Base-by-base conservation (phyloP, 805 yeast genomes). In the Hanseniaspora guilliermondii region DNA sequence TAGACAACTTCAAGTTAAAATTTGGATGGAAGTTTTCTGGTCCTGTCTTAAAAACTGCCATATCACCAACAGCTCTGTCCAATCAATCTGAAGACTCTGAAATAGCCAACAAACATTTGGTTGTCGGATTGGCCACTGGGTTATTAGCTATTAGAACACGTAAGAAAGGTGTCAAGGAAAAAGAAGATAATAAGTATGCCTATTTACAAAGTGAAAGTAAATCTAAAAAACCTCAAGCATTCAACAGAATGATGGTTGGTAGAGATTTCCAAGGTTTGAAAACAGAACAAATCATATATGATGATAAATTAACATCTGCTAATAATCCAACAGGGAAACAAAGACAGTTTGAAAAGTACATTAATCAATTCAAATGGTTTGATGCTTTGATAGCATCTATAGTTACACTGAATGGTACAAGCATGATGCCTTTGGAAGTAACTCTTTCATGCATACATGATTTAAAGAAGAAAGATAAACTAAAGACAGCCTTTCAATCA, bases 21-120 rank as follows among this genome's bases (percentile, higher is more conserved):
- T 91, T 88, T 65, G 97, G 97, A 48, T 91, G 97, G 97, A 91
- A 89, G 69, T 91, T 85, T 64, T 96, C 96, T 36, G 87, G 91
- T 24, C 95, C 95, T 39, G 96, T 93, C 0, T 73, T 93, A 60
- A 75, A 87, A 61, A 82, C 95, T 65, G 97, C 89, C 14, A 83
- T 87, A 11, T 87, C 96, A 8, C 97, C 97, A 27, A 78, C 82
- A 59, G 62, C 80, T 4, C 25, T 53, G n/a, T 37, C 56, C 14
- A 49, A 49, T 21, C 53, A 44, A 22, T 44, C 49, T 39, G 49
- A 45, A 32, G 47, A 44, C 24, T 47, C 52, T 32, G 48, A 53
- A 30, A 35, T 22, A n/a, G 41, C 41, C 12, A 68, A 67, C 61
- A 84, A 85, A 70, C 97, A 93, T 71, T 76, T 93, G 59, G 96